Percentiles rank a stretch among this genome's conserved stretches.
These are phyloP conservation scores for Lentinula edodes DNA, from an alignment of 768 basidiomycete genomes.

Conservation along the genomic window DNA sequence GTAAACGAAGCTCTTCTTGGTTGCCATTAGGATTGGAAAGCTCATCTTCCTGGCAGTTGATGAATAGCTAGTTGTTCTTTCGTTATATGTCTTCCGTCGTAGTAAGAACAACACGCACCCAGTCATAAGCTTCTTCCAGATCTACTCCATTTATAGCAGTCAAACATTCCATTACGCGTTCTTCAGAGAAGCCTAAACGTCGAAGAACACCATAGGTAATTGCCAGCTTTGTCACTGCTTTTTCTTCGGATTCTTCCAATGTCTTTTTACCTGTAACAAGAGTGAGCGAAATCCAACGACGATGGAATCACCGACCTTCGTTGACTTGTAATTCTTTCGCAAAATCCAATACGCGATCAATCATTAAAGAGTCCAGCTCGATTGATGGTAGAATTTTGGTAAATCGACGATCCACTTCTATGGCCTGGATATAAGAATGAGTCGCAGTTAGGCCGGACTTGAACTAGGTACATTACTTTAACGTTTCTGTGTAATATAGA, in stretches of 20 bases:
- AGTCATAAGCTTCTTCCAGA: conserved; percentile 86
- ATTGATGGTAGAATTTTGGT: conserved; percentile 58
- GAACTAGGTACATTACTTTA: conserved; percentile 43
- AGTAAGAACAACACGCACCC: conserved; percentile 49
- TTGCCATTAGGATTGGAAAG: conserved; percentile 21
- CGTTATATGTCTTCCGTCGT: neutral
- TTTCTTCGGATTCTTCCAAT: conserved; percentile 63
- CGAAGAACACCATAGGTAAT: conserved; percentile 78
- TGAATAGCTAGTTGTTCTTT: conserved; percentile 45
- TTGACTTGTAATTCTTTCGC: conserved; percentile 28
- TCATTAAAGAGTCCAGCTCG: conserved; percentile 54
- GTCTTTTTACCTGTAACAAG: conserved; percentile 25
- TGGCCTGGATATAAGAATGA: conserved; percentile 38
- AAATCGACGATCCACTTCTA: conserved; percentile 77
- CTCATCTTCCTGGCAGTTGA: conserved; percentile 60
- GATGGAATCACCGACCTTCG: conserved; percentile 16
- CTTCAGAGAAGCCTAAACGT: conserved; percentile 70
- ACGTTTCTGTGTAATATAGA: conserved; percentile 31
- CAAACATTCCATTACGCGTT: conserved; percentile 68
- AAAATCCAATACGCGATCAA: conserved; percentile 56
- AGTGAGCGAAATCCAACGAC: conserved; percentile 1
- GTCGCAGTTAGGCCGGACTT: neutral
- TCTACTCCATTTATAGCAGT: conserved; percentile 57
- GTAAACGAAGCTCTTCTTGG: conserved; percentile 16
- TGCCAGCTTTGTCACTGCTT: conserved; percentile 61